Base-by-base conservation (phyloP, 495 filamentous ascomycete genomes). In the Astrocystis sublimbata region DNA sequence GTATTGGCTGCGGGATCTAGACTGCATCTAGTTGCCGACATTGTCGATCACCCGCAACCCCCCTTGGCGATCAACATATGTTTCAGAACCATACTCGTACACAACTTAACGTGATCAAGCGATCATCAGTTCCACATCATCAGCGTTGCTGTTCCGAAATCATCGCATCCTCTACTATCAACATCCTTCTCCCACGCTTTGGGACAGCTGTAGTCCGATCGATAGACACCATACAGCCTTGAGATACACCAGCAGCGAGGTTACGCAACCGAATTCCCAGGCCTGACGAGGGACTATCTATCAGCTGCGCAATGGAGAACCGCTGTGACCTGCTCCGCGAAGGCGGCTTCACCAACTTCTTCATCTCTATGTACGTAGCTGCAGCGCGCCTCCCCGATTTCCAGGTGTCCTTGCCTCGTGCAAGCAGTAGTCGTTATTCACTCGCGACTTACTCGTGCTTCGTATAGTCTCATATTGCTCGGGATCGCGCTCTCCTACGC, bases 401-500 rank as follows among this genome's bases (percentile, higher is more conserved):
- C 12, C 19, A 21, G 5, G 4, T 6, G 8, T 41, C 38, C 38
- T 19, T 53, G 49, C 47, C 15, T 41, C 17, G 40, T 26, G 9
- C n/a, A 9, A 46, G 21, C 19, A 30, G 52, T 19, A 8, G 23
- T 19, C 10, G 45, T 43, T 38, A 50, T 28, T 64, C 24, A 49
- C 31, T 62, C 17, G 4, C 33, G 4, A 46, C 19, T 38, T 61
- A 35, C n/a, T 62, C 23, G 42, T n/a, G 45, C 17, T 28, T 38
- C 30, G 46, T 49, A 26, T 58, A 96, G 92, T 66, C 74, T 96
- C 66, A 91, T 98, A 64, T 79, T 98, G 67, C 68, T 97, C 67
- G 94, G 96, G 49, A 96, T 98, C 73, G 78, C 98, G 57, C 73
- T 93, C 61, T 97, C 93, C 61, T 98, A 98, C 75, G 85, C 97